phyloP scores from a whole-genome alignment of 305 asterid species.

The Rubia tinctorum region DNA sequence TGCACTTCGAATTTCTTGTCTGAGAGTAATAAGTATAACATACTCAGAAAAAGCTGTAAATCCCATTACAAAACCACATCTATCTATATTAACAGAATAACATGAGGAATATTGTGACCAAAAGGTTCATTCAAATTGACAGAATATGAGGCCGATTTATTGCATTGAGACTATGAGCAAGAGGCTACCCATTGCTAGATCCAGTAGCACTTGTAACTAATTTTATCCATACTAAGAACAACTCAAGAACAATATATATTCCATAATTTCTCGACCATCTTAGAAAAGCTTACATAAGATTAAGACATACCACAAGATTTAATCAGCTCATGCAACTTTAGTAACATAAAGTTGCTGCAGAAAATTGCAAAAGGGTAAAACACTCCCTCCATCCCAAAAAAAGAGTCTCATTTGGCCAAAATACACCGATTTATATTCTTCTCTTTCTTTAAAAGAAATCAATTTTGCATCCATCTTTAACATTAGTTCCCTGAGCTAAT shows the following conservation, averaged over 20 bases:
- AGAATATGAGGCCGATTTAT: not conserved
- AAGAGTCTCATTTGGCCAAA: too few species aligned
- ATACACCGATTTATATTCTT: not conserved
- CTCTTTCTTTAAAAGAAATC: not conserved
- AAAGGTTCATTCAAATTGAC: not conserved
- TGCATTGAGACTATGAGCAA: not conserved
- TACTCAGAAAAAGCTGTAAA: not conserved
- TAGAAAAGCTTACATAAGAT: not conserved
- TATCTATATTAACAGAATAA: not conserved
- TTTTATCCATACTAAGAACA: not conserved
- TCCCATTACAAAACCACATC: not conserved
- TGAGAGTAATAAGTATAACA: conserved; percentile 22
- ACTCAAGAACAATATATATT: not conserved
- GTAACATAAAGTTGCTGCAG: too few species aligned
- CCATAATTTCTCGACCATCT: not conserved
- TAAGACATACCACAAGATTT: too few species aligned
- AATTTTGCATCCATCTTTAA: not conserved
- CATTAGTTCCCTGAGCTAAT: too few species aligned
- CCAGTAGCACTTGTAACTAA: not conserved
- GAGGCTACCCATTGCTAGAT: not conserved
- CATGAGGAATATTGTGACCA: not conserved
- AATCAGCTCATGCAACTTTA: too few species aligned
- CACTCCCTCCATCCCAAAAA: too few species aligned
- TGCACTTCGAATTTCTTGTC: conserved; percentile 93
- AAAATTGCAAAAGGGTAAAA: too few species aligned